Base-by-base conservation (phyloP, 192 early-diverging fungal species). In the Lobosporangium transversale region DNA sequence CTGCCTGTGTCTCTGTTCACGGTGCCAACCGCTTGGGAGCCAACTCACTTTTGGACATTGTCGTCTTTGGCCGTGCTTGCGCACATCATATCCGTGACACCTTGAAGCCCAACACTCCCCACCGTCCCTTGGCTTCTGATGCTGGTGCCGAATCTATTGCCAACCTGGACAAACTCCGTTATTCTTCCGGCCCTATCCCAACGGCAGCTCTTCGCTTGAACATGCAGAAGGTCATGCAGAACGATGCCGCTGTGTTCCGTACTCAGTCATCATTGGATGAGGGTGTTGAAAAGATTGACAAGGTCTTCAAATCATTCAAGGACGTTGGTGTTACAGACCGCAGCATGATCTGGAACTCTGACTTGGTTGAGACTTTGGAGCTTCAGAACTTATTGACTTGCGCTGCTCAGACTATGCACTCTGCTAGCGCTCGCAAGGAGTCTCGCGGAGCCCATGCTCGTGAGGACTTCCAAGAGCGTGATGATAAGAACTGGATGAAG, bases 191-290 rank as follows among this genome's bases (percentile, higher is more conserved):
- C 58, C 63, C 87, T 52, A 81, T 86, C 70, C 80, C 89, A 14
- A 98, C 96, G 17, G 91, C 96, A 29, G 87, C 88, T 29, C 88
- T 99, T 53, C 91, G 97, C 43, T 85, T 95, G 66, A 88, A 91
- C 81, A 99, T 99, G 97, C 97, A 99, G 83, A 95, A 95, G 87
- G 87, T 91, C 48, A 99, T 99, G 97, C 97, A 99, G 84, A 89
- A 78, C 81, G 91, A 99, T 79, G 97, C 97, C 11, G 95, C 97
- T 59, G 97, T 99, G 37, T 99, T 99, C 91, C 85, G 97, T 80
- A 97, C 94, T 23, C 90, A 99, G 81, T 75, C 84, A 4, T 86
- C 89, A 14, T 86, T 99, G 55, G 91, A 95, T 78, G 93, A 96
- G 82, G 97, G 96, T 80, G 89, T 89, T n/a, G 73, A 81, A 61